Base-by-base conservation (phyloP, 441 rosid species). In the Eutrema salsugineum region DNA sequence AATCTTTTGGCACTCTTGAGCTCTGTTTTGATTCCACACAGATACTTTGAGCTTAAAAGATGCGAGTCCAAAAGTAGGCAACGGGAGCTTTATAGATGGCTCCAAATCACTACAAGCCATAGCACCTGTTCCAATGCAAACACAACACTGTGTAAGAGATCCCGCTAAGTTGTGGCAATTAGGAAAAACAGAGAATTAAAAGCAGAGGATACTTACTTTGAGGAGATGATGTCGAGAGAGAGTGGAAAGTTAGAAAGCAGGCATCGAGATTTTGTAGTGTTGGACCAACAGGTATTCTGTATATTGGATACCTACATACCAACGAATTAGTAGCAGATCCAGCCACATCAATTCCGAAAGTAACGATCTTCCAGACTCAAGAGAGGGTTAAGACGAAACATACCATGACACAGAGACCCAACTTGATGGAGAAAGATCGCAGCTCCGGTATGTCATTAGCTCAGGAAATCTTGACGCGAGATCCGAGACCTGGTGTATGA, bases 221-320 rank as follows among this genome's bases (percentile, higher is more conserved):
- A 39, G 50, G 72, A 58, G 86, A 76, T 20, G 85, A 75, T 20
- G 93, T 80, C 51, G 96, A 87, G 55, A 93, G 75, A 65, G 88
- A 83, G 76, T 93, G 98, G 71, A 83, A 93, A 11, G 93, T 88
- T 76, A 93, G 69, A 79, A 91, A 93, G 84, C 96, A 91, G 8
- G 97, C 94, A 76, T 93, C 98, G 57, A 93, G 83, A 77, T 89
- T 93, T 78, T 89, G 96, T 50, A 93, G 72, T 1, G 98, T 91
- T 51, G 91, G 90, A 65, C 97, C 97, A 59, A 85, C 87, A 2
- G 97, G 96, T 76, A 91, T 93, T 80, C 97, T 83, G 53, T 91
- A 93, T 63, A 93, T 93, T 39, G 98, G 98, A 73, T 91, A 87
- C 89, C 91, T 87, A 57, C 53, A 79, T 15, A 39, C 58, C 63